Evolutionary conservation across 2,329 filamentous ascomycete genomes (phyloP).

Genomic region (Colletotrichum cuscutae): DNA sequence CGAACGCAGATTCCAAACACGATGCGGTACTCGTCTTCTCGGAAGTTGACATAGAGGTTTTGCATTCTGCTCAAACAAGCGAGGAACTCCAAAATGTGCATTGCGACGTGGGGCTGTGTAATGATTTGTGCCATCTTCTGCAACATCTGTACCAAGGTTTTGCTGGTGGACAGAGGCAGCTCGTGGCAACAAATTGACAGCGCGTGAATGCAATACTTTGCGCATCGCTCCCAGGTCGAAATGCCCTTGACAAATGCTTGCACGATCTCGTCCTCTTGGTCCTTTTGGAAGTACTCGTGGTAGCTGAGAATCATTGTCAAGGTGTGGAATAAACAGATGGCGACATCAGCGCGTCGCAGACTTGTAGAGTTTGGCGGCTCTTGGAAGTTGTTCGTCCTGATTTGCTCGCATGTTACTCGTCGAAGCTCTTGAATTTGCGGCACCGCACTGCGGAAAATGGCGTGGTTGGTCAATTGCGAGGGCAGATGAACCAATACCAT

Average conservation of each 20-base stretch:
- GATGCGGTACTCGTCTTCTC: slow-evolving; percentile 90
- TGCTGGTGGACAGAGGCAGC: slow-evolving; percentile 86
- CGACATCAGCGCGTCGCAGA: slow-evolving; percentile 87
- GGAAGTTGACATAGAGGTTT: slow-evolving; percentile 86
- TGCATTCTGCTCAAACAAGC: slow-evolving; percentile 86
- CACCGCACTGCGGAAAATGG: slow-evolving; percentile 80
- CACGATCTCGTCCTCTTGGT: slow-evolving; percentile 90
- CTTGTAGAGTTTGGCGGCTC: slow-evolving; percentile 85
- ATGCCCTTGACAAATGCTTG: slow-evolving; percentile 88
- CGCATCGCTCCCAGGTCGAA: slow-evolving; percentile 84
- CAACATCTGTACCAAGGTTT: slow-evolving; percentile 85
- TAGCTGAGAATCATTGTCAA: slow-evolving; percentile 92
- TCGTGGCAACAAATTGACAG: slow-evolving; percentile 96
- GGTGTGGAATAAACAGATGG: slow-evolving; percentile 87
- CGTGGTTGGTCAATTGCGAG: slow-evolving; percentile 89
- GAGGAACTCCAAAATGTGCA: slow-evolving; percentile 97
- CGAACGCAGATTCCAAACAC: slow-evolving; percentile 96
- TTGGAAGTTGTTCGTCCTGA: slow-evolving; percentile 79
- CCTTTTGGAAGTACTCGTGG: slow-evolving; percentile 83
- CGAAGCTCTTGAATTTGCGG: slow-evolving; percentile 81
- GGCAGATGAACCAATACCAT: slow-evolving; percentile 88
- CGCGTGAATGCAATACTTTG: slow-evolving; percentile 93
- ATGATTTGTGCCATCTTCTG: slow-evolving; percentile 97
- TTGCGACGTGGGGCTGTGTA: slow-evolving; percentile 88
- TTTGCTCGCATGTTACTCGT: slow-evolving; percentile 82